Conservation (phyloP, 352 stramenopile genomes). For the Aphanomyces cochlioides region DNA sequence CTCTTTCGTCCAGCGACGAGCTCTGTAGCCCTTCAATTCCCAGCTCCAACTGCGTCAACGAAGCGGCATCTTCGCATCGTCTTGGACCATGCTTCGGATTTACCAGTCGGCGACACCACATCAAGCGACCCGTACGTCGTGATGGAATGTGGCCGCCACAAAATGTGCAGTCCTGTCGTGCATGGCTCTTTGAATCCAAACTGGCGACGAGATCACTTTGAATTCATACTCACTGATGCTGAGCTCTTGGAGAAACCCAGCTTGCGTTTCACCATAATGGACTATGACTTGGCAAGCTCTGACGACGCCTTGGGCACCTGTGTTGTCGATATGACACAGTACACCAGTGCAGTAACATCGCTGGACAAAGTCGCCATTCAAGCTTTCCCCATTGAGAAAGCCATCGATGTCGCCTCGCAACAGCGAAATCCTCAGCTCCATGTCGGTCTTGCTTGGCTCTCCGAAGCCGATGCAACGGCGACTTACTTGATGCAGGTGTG, state of each 20-base stretch:
- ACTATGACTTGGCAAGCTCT: constrained; percentile 11
- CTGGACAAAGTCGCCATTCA: constrained; percentile 11
- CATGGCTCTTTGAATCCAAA: constrained; percentile 14
- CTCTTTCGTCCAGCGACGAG: too few species aligned
- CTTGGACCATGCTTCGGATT: constrained; percentile 17
- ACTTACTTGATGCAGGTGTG: constrained; percentile 8
- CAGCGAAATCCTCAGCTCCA: background rate
- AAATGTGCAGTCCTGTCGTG: constrained; percentile 2
- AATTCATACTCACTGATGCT: constrained; percentile 11
- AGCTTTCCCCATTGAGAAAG: background rate
- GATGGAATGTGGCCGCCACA: background rate
- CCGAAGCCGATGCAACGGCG: background rate
- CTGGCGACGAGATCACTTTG: constrained; percentile 13
- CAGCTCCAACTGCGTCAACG: background rate
- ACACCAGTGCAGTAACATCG: background rate
- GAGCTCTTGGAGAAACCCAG: background rate
- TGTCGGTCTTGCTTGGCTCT: background rate
- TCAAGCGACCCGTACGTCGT: constrained; percentile 26
- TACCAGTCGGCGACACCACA: constrained; percentile 12
- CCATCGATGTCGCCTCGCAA: constrained; percentile 1
- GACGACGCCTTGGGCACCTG: constrained; percentile 22
- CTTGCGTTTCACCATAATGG: constrained; percentile 4
- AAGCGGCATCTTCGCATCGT: constrained; percentile 19
- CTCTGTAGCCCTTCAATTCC: too few species aligned
- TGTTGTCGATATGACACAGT: constrained; percentile 5